Base-by-base conservation (phyloP, 768 basidiomycete species). In the Hypholoma sublateritium region DNA sequence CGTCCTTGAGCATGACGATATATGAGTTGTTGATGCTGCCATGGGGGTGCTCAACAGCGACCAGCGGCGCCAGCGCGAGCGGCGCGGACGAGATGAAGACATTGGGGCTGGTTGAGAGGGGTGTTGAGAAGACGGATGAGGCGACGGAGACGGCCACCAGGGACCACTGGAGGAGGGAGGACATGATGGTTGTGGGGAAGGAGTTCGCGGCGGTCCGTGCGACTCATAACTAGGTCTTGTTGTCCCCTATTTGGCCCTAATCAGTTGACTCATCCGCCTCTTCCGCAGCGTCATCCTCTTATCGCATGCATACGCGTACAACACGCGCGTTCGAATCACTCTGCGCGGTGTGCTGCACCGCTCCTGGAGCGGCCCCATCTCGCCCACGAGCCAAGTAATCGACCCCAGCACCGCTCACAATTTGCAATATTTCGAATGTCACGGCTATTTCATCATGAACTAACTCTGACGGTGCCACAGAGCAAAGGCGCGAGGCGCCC, bases 11-110 rank as follows among this genome's bases (percentile, higher is more conserved):
- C 69, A 94, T 81, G 70, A 98, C 84, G 60, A 98, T 93, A 77
- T 98, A 98, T n/a, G 92, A 91, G 79, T 95, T 89, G 76, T 89
- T 87, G 69, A 95, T 75, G 55, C 83, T 77, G 50, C 87, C 85
- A 72, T 90, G 85, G 52, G 84, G 81, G 66, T 89, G 86, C 59
- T 83, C 74, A 37, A 74, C 74, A 36, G 76, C 80, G 53, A 80
- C 60, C 50, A 91, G 72, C 28, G 89, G 89, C 8, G 89, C 90
- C 47, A 85, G 69, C 14, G 76, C 62, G 39, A 88, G 67, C 43
- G 81, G 74, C 21, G 80, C 72, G 45, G 77, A 77, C 39, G 67
- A 61, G 14, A 72, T 66, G 39, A 69, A 45, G 46, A 65, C 62
- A 56, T 70, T 65, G 28, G 74, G 67, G 58, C 62, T 70, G n/a